Evolutionary conservation across 768 basidiomycete genomes (phyloP), one percentile per base, ranked within the genome.

Genomic region (Panellus pusillus): DNA sequence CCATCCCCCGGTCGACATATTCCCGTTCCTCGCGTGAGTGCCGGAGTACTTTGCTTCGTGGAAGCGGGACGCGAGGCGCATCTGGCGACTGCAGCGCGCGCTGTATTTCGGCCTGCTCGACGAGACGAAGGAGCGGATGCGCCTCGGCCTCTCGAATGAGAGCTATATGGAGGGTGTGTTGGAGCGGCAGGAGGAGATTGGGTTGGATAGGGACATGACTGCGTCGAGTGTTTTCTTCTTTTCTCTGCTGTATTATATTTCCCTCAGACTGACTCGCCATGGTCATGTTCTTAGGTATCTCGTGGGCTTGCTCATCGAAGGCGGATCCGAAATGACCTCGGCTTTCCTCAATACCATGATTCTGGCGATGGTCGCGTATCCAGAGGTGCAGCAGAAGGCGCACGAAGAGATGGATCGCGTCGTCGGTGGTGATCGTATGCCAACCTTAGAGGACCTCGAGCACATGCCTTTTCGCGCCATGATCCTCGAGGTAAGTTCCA

Each of bases 151-250:
- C 31, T 55, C 54, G n/a, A 68, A 61, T 32, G 72, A 68, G 2
- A 62, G 62, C 40, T 72, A 64, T 50, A 62, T 73, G 61, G 72
- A 74, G 54, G 57, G 62, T 20, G 54, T 70, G 11, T 47, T 71
- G 27, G 49, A 53, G 31, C 61, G 36, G 42, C 31, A 44, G 24
- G 17, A 44, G 17, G 53, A 48, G 14, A 13, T 48, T 4, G 36
- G 36, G n/a, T 35, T 54, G 41, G 29, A 36, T 13, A 12, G 20
- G 2, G 53, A 54, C 4, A 48, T 48, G 41, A 39, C 18, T 11
- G 35, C 6, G 52, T 54, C 29, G 31, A 27, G 8, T 60, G 37
- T 46, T 15, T 29, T 31, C 20, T 19, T 37, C 27, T 15, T 14
- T 32, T 18, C 15, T n/a, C n/a, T n/a, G n/a, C n/a, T n/a, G n/a